These are phyloP conservation scores for Narthecium ossifragum DNA, from an alignment of 106 monocot genomes.

Conservation along the genomic window DNA sequence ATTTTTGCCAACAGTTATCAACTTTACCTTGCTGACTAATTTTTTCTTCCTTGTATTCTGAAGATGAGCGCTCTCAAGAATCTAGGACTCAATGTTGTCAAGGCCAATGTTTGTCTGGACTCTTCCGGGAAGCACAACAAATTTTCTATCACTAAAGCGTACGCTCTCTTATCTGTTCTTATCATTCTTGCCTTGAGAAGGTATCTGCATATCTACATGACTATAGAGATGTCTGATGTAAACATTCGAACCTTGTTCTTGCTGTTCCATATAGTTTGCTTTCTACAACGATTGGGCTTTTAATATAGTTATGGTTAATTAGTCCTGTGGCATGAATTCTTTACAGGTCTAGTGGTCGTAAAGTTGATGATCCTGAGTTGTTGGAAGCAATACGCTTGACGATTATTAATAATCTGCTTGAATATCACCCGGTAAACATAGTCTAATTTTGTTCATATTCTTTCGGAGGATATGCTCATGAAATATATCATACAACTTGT, in stretches of 20 bases:
- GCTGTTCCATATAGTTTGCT: neutral
- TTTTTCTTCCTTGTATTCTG: constrained; percentile 11
- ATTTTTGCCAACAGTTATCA: neutral
- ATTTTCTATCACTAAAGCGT: constrained; percentile 89
- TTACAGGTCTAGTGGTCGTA: constrained; percentile 81
- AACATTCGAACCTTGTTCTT: no score
- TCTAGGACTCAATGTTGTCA: constrained; percentile 87
- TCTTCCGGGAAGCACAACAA: constrained; percentile 95
- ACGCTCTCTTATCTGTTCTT: constrained; percentile 11
- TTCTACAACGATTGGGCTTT: neutral
- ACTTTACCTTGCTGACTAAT: constrained; percentile 5
- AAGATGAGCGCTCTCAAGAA: constrained; percentile 85
- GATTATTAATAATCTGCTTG: constrained; percentile 79
- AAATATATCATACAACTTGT: no score
- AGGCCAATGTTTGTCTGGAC: constrained; percentile 86
- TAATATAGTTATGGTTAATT: constrained; percentile 1
- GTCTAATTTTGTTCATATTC: neutral
- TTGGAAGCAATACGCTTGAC: constrained; percentile 94
- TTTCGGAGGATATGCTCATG: neutral
- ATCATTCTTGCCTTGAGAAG: neutral
- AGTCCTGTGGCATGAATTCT: constrained; percentile 5
- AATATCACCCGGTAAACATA: constrained; percentile 82
- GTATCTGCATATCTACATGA: neutral
- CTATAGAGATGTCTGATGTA: no score
- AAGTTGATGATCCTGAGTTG: constrained; percentile 83